Evolutionary conservation across 2,329 filamentous ascomycete genomes (phyloP).

Genomic region (Leptographium radiaticola): DNA sequence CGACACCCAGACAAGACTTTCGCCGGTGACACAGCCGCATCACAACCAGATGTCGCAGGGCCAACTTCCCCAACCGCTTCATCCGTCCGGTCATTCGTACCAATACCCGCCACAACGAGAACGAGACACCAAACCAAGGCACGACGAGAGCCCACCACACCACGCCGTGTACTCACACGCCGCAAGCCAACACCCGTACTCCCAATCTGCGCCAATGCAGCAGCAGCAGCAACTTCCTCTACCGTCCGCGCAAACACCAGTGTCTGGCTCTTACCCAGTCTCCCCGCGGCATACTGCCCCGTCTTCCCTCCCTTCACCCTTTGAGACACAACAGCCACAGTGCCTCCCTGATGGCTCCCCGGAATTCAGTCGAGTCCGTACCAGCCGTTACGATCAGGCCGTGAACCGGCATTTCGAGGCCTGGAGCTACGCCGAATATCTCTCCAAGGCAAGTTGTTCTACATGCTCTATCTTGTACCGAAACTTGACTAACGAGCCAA

Average conservation of each 20-base stretch:
- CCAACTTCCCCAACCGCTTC: conserved; percentile 10
- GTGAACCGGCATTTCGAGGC: conserved; percentile 36
- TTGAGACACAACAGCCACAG: conserved; percentile 30
- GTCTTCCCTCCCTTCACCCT: conserved; percentile 28
- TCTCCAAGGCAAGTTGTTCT: conserved; percentile 31
- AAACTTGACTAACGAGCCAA: conserved; percentile 8
- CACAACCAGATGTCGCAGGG: conserved; percentile 1
- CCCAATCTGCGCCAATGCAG: not conserved
- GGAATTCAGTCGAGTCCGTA: conserved; percentile 6
- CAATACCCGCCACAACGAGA: not conserved
- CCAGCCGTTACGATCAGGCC: conserved; percentile 12
- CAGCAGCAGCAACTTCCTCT: conserved; percentile 21
- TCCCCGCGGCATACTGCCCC: conserved; percentile 36
- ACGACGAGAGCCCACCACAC: not conserved
- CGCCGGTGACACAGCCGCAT: not conserved
- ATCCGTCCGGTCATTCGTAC: conserved; percentile 21
- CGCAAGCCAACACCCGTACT: not conserved
- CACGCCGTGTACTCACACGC: not conserved
- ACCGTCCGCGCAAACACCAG: conserved; percentile 33
- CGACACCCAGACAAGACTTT: conserved; percentile 15
- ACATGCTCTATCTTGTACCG: not conserved
- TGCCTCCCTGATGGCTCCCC: conserved; percentile 27
- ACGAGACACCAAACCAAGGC: not conserved
- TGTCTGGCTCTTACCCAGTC: conserved; percentile 32
- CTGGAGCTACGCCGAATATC: conserved; percentile 39